Conservation (phyloP, 805 yeast species). For the Ogataea saltuana region DNA sequence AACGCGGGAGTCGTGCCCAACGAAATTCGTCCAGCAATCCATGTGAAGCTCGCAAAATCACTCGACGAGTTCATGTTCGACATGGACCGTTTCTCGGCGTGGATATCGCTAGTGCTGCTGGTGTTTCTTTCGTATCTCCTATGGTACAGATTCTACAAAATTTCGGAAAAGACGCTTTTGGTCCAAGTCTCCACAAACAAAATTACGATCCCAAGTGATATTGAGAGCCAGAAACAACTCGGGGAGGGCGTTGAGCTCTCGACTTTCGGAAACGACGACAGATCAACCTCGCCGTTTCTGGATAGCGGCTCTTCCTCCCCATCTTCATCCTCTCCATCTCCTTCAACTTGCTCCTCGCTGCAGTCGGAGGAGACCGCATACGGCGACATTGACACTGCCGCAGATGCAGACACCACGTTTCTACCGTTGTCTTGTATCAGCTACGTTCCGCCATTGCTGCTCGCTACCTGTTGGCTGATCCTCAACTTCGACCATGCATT, state of each 20-base stretch:
- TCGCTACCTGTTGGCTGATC: constrained; percentile 48
- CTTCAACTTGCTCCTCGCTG: constrained; percentile 3
- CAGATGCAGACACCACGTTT: constrained; percentile 9
- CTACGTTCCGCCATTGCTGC: constrained; percentile 40
- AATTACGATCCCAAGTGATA: constrained; percentile 7
- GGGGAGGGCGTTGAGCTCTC: constrained; percentile 9
- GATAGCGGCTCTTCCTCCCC: constrained; percentile 7
- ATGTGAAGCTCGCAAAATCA: constrained; percentile 46
- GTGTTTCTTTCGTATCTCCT: constrained; percentile 18
- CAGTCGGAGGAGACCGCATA: not conserved
- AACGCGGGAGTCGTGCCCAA: constrained; percentile 60
- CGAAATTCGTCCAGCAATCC: constrained; percentile 52
- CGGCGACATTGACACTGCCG: constrained; percentile 1
- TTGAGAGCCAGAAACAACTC: constrained; percentile 9
- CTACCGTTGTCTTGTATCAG: constrained; percentile 30
- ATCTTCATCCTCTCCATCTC: constrained; percentile 7
- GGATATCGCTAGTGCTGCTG: constrained; percentile 23
- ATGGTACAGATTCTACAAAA: constrained; percentile 21
- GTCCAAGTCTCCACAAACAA: not conserved
- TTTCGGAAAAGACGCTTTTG: constrained; percentile 4
- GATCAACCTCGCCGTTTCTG: constrained; percentile 7
- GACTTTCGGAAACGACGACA: not conserved
- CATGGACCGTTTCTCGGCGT: constrained; percentile 19
- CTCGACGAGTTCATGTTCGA: constrained; percentile 44
- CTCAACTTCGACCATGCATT: constrained; percentile 48